Conservation (phyloP, 2,329 filamentous ascomycete species). For the Stemphylium vesicarium region DNA sequence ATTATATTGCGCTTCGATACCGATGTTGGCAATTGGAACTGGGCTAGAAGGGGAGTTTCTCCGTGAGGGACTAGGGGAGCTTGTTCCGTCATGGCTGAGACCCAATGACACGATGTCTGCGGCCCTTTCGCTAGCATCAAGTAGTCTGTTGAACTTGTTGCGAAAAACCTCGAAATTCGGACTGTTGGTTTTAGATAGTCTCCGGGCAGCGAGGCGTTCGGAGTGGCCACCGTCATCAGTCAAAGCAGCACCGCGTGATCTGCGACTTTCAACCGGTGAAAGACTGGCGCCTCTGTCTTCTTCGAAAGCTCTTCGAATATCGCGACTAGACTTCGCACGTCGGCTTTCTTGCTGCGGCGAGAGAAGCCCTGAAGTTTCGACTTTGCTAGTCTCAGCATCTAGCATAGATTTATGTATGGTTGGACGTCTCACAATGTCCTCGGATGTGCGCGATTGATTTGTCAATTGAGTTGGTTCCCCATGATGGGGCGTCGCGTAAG, state of each 20-base stretch:
- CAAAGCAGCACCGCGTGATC: conserved; percentile 20
- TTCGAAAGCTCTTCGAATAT: conserved; percentile 31
- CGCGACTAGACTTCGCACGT: conserved; percentile 24
- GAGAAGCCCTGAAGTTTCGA: conserved; percentile 1
- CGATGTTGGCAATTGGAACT: conserved; percentile 14
- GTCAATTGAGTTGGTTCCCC: background rate
- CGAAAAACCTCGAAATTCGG: conserved; percentile 5
- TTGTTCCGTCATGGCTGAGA: conserved; percentile 35
- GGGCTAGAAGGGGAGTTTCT: conserved; percentile 9
- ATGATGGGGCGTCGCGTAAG: conserved; percentile 2
- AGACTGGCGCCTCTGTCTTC: conserved; percentile 1
- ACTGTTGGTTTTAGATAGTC: conserved; percentile 9
- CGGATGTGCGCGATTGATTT: background rate
- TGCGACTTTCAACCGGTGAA: conserved; percentile 12
- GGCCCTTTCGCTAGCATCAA: conserved; percentile 5
- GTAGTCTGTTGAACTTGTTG: conserved; percentile 15
- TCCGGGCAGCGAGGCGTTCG: conserved; percentile 6
- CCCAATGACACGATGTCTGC: conserved; percentile 20
- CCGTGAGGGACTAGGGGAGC: conserved; percentile 22
- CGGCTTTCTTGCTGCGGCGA: conserved; percentile 1
- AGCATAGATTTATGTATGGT: conserved; percentile 16
- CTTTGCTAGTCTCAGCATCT: conserved; percentile 29
- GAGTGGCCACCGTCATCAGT: conserved; percentile 7
- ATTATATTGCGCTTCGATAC: conserved; percentile 22
- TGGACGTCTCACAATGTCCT: conserved; percentile 24